These are phyloP conservation scores for Daldinia sp. DNA, from an alignment of 2,329 filamentous ascomycete genomes.

Conservation along the genomic window DNA sequence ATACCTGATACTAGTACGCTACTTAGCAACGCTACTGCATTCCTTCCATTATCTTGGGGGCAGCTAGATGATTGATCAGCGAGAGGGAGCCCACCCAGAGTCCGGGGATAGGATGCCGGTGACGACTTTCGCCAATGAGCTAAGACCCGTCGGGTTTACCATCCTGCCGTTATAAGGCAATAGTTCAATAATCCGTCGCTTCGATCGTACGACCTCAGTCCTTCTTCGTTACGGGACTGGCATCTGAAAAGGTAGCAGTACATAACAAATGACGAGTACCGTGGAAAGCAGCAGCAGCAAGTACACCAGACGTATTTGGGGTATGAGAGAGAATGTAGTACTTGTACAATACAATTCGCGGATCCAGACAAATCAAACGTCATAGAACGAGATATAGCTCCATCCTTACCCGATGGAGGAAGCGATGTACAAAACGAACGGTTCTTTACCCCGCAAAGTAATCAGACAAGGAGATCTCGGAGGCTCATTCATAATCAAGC, in stretches of 20 bases:
- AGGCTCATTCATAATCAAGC: conserved; percentile 15
- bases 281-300: background rate
- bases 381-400: conserved; percentile 38
- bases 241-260: conserved; percentile 5
- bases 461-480: conserved; percentile 40
- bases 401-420: conserved; percentile 31
- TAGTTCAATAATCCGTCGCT: conserved; percentile 8
- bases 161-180: background rate
- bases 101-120: conserved; percentile 23
- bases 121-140: conserved; percentile 49
- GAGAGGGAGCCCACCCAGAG: conserved; percentile 8
- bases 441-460: conserved; percentile 48
- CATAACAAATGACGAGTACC: conserved; percentile 5
- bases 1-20: background rate
- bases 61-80: conserved; percentile 34
- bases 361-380: conserved; percentile 34
- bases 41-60: conserved; percentile 24
- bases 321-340: conserved; percentile 18
- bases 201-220: conserved; percentile 18
- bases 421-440: conserved; percentile 25
- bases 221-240: background rate
- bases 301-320: background rate
- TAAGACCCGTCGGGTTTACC: background rate
- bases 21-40: conserved; percentile 20
- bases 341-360: conserved; percentile 12